Evolutionary conservation across 2,329 filamentous ascomycete genomes (phyloP).

Genomic region (Claviceps pazoutovae): DNA sequence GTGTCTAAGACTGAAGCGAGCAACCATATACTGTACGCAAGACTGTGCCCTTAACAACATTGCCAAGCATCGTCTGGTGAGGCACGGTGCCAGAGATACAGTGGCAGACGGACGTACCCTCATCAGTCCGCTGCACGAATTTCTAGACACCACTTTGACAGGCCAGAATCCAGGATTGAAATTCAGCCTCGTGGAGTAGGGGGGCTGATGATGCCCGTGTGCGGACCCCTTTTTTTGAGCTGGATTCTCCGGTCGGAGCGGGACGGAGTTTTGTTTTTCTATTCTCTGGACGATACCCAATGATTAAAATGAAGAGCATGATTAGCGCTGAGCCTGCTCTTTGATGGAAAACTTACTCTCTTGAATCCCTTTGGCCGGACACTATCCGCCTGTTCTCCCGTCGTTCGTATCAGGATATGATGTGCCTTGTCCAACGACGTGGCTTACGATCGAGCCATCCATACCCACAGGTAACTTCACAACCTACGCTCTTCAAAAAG

Average conservation of each 20-base stretch:
- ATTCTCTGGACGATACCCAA: background rate
- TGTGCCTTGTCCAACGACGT: background rate
- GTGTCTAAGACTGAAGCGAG: conserved; percentile 24
- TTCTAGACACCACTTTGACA: conserved; percentile 16
- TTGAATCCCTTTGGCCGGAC: background rate
- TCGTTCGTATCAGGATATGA: background rate
- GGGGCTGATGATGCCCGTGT: background rate
- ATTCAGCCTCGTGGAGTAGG: conserved; percentile 10
- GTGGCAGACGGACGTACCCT: conserved; percentile 10
- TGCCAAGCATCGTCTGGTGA: conserved; percentile 22
- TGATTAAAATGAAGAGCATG: background rate
- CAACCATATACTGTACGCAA: conserved; percentile 27
- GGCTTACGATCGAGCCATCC: background rate
- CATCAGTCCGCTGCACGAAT: conserved; percentile 11
- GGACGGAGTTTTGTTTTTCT: background rate
- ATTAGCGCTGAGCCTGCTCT: too few relatives aligned
- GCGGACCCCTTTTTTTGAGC: too few relatives aligned
- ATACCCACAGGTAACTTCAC: conserved; percentile 36
- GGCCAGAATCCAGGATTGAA: conserved; percentile 20
- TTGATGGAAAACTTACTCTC: background rate
- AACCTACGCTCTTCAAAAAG: conserved; percentile 36
- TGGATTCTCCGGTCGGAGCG: background rate
- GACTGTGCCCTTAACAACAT: conserved; percentile 29
- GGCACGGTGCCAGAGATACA: conserved; percentile 16
- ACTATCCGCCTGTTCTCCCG: background rate